phyloP scores from a whole-genome alignment of 139 green algal species.

The Haematococcus lacustris region DNA sequence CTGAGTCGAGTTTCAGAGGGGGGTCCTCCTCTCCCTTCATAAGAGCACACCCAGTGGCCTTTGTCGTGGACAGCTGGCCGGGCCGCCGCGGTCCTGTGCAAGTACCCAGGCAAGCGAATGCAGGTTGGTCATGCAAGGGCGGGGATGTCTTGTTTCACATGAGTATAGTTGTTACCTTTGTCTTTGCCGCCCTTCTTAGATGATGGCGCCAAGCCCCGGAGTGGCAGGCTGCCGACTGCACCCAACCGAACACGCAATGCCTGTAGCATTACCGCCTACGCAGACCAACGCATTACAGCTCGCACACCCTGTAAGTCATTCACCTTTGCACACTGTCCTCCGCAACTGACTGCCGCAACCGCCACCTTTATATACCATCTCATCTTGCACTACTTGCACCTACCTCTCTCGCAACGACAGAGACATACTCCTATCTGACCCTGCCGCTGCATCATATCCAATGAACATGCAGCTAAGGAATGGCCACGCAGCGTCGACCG shows the following conservation, averaged over 20 bases:
- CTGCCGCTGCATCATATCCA: not conserved
- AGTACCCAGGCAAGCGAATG: not conserved
- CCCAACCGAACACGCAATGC: not conserved
- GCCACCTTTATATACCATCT: not conserved
- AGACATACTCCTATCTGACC: not conserved
- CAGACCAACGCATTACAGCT: too few species aligned
- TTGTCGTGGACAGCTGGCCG: slow-evolving; percentile 31
- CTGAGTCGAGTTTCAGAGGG: slow-evolving; percentile 32
- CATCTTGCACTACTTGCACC: not conserved
- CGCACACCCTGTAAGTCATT: too few species aligned
- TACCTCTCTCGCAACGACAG: too few species aligned
- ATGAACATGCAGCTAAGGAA: slow-evolving; percentile 13
- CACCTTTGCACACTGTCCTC: too few species aligned
- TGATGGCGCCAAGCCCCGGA: slow-evolving; percentile 1
- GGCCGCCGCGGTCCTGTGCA: slow-evolving; percentile 27
- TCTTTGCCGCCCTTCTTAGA: slow-evolving; percentile 29
- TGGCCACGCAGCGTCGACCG: not conserved
- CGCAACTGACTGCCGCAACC: not conserved
- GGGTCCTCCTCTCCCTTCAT: slow-evolving; percentile 50
- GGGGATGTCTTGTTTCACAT: not conserved
- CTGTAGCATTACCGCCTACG: not conserved
- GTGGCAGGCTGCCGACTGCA: not conserved
- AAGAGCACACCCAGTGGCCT: slow-evolving; percentile 42
- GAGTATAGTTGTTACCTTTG: slow-evolving; percentile 18
- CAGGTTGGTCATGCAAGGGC: not conserved